These are phyloP conservation scores for Moricandia moricandioides DNA, from an alignment of 345 rosid species.

Conservation along the genomic window DNA sequence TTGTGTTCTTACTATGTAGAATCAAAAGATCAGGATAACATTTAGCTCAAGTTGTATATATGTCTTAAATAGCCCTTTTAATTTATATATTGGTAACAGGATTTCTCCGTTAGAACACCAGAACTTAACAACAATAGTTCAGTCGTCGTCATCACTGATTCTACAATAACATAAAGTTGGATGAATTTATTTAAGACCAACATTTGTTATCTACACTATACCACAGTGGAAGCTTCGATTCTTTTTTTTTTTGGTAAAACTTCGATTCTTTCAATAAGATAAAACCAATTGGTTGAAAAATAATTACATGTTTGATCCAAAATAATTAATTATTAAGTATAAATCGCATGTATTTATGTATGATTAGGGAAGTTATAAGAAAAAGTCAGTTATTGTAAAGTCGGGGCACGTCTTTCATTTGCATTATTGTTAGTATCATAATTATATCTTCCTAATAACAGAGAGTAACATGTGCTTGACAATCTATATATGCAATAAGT, in stretches of 20 bases:
- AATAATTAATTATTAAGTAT: not conserved
- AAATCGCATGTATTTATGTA: not conserved
- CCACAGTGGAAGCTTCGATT: not conserved
- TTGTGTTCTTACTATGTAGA: not conserved
- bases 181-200: not conserved
- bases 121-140: not conserved
- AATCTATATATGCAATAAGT: constrained; percentile 23
- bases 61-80: not conserved
- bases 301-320: not conserved
- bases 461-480: constrained; percentile 37
- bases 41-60: not conserved
- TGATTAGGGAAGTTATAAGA: constrained; percentile 5
- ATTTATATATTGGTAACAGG: not conserved
- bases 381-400: constrained; percentile 7
- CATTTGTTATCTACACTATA: not conserved
- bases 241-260: too few relatives aligned
- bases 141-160: not conserved
- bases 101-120: not conserved
- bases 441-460: constrained; percentile 28
- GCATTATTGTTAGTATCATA: constrained; percentile 26
- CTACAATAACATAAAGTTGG: not conserved
- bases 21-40: constrained; percentile 10
- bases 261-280: not conserved
- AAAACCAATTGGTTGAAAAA: not conserved
- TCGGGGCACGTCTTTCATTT: constrained; percentile 23